phyloP scores from a whole-genome alignment of 148 eudicot species.

The Oxyria digyna region DNA sequence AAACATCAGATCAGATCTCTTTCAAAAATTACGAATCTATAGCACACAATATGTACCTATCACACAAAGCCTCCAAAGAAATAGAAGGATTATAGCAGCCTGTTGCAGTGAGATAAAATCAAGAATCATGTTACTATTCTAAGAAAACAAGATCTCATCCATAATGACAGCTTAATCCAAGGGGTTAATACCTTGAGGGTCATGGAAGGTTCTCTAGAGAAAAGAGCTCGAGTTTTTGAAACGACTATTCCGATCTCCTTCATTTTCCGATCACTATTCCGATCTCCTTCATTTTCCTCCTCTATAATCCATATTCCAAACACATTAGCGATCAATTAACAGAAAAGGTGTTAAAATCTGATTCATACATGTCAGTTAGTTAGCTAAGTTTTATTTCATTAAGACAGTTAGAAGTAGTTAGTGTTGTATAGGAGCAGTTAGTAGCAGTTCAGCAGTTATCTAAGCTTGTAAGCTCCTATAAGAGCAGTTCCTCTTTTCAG shows the following conservation, averaged over 20 bases:
- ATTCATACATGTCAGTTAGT: too few relatives aligned
- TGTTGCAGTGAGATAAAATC: slow-evolving; percentile 12
- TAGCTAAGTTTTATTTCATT: too few relatives aligned
- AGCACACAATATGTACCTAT: slow-evolving; percentile 32
- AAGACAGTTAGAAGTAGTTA: too few relatives aligned
- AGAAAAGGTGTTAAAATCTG: too few relatives aligned
- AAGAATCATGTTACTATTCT: not conserved
- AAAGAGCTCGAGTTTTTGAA: slow-evolving; percentile 42
- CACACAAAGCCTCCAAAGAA: slow-evolving; percentile 63
- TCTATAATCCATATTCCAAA: slow-evolving; percentile 21
- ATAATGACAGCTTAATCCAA: not conserved
- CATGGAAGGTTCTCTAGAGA: slow-evolving; percentile 93
- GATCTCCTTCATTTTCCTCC: slow-evolving; percentile 27
- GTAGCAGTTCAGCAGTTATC: too few relatives aligned
- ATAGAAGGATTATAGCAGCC: slow-evolving; percentile 56
- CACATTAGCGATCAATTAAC: not conserved
- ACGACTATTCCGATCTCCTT: slow-evolving; percentile 59
- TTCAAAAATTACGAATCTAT: not conserved
- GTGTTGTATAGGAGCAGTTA: too few relatives aligned
- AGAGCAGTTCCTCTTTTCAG: too few relatives aligned
- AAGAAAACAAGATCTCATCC: not conserved
- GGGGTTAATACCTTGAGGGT: slow-evolving; percentile 57
- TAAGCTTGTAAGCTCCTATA: too few relatives aligned
- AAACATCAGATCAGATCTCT: too few relatives aligned
- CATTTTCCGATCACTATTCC: slow-evolving; percentile 33